Percentiles rank a stretch among this genome's conserved stretches.
These are phyloP conservation scores for Clarireedia monteithiana DNA, from an alignment of 2,329 filamentous ascomycete species.

Conservation along the genomic window DNA sequence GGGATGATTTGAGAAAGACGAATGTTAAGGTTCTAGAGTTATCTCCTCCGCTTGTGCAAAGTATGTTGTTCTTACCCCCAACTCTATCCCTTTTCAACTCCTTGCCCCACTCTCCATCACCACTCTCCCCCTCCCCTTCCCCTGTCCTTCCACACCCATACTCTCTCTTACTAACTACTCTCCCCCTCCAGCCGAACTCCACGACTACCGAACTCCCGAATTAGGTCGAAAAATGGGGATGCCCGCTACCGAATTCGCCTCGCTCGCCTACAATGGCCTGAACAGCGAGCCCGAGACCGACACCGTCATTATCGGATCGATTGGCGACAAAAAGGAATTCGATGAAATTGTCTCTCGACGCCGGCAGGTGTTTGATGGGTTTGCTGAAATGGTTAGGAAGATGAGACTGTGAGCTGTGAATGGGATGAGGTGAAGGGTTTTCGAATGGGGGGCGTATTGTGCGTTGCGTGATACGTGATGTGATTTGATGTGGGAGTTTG, in stretches of 20 bases:
- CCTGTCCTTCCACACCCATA: background rate
- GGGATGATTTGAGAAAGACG: constrained; percentile 33
- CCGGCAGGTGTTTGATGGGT: background rate
- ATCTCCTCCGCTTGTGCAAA: constrained; percentile 30
- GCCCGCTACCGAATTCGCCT: constrained; percentile 30
- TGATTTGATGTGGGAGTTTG: too few relatives aligned
- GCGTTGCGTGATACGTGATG: background rate
- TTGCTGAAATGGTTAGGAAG: background rate
- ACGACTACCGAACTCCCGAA: constrained; percentile 37
- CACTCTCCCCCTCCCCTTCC: constrained; percentile 35
- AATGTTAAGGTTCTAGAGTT: constrained; percentile 36
- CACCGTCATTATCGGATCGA: background rate
- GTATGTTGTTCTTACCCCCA: background rate
- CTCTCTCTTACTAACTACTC: background rate
- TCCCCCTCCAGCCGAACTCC: constrained; percentile 30
- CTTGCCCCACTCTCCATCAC: constrained; percentile 11
- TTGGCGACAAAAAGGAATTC: background rate
- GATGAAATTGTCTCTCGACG: background rate
- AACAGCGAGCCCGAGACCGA: background rate
- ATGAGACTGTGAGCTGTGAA: background rate
- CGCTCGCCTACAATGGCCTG: background rate
- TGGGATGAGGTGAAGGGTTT: background rate
- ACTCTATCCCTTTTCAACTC: background rate
- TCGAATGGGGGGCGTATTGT: background rate
- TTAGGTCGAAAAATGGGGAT: constrained; percentile 39